Conservation (phyloP, 2,329 filamentous ascomycete species). For the Xylaria polymorpha region DNA sequence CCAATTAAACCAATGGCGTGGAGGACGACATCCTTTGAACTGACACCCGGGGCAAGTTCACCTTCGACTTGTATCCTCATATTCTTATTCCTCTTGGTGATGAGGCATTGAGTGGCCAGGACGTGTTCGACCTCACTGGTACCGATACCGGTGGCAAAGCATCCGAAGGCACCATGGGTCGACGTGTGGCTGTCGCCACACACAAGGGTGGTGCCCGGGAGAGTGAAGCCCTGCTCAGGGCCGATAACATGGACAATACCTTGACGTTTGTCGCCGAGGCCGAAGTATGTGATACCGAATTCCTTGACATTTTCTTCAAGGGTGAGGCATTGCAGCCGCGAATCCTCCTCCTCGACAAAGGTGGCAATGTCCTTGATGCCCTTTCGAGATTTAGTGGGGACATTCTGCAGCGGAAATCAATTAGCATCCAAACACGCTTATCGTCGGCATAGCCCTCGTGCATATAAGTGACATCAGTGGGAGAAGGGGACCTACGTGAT, state of each 20-base stretch:
- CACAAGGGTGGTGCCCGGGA: conserved; percentile 95
- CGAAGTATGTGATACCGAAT: conserved; percentile 97
- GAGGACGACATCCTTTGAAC: conserved; percentile 94
- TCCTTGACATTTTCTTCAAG: conserved; percentile 98
- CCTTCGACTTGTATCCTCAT: conserved; percentile 98
- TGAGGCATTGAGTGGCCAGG: conserved; percentile 92
- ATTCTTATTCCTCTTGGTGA: conserved; percentile 96
- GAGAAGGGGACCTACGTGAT: conserved; percentile 76
- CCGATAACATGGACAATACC: conserved; percentile 99
- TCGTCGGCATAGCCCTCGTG: conserved; percentile 25
- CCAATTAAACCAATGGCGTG: conserved; percentile 94
- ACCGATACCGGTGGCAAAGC: conserved; percentile 95
- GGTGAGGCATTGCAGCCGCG: conserved; percentile 91
- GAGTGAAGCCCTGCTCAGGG: conserved; percentile 97
- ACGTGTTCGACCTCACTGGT: conserved; percentile 99
- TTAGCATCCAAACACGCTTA: conserved; percentile 29
- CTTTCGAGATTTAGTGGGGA: conserved; percentile 91
- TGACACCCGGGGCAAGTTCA: conserved; percentile 88
- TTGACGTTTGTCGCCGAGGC: conserved; percentile 94
- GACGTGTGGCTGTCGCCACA: conserved; percentile 99
- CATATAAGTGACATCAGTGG: conserved; percentile 17
- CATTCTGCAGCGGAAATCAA: conserved; percentile 71
- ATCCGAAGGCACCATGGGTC: conserved; percentile 95
- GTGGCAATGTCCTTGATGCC: conserved; percentile 91
- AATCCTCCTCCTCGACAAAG: conserved; percentile 96